phyloP scores from a whole-genome alignment of 257 asterid genomes.

The Solanum bukasovii region DNA sequence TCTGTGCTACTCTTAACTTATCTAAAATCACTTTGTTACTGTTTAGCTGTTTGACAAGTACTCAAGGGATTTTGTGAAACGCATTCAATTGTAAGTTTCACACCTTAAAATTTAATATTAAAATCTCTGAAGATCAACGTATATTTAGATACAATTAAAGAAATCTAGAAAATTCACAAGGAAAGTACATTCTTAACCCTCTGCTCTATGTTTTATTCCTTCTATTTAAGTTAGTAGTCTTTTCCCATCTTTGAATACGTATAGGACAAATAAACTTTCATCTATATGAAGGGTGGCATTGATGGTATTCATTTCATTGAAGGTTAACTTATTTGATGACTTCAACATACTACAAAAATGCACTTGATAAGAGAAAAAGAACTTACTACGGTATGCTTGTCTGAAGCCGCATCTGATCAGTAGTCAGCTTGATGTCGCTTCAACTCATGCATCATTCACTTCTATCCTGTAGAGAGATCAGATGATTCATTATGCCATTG shows the following conservation, averaged over 20 bases:
- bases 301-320: background rate
- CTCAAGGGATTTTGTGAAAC: background rate
- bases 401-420: background rate
- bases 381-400: background rate
- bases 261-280: background rate
- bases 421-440: background rate
- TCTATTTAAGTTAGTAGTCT: background rate
- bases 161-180: background rate
- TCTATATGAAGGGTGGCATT: background rate
- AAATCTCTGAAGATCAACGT: background rate
- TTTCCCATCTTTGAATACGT: background rate
- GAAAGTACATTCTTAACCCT: background rate
- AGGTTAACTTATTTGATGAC: background rate
- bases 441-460: background rate
- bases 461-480: background rate
- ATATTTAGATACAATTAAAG: background rate
- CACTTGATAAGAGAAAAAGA: background rate
- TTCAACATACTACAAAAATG: background rate
- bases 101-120: background rate
- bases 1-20: background rate
- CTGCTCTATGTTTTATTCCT: background rate
- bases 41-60: background rate
- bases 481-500: background rate
- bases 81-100: background rate
- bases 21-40: background rate